A percentile compares a stretch with the other conserved stretches of the same genome.
phyloP scores from a whole-genome alignment of 176 grass and related monocot species.

The Raddia guianensis region DNA sequence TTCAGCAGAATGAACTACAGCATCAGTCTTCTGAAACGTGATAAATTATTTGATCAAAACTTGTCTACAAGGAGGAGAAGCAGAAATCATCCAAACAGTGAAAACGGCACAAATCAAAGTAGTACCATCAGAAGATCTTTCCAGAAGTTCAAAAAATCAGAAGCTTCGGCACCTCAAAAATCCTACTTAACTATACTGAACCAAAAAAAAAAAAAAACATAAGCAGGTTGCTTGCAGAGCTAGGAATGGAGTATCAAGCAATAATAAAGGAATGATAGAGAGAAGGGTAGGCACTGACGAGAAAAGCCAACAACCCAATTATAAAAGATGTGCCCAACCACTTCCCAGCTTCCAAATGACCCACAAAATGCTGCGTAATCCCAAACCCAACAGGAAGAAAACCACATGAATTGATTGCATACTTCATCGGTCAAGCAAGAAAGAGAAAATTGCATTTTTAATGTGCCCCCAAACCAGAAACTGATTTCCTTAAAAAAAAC shows the following conservation, averaged over 20 bases:
- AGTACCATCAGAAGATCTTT: slow-evolving; percentile 6
- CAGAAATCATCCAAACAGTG: not conserved
- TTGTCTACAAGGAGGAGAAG: not conserved
- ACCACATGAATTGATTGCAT: slow-evolving; percentile 38
- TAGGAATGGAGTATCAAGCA: slow-evolving; percentile 36
- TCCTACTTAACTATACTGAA: not conserved
- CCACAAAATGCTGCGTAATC: slow-evolving; percentile 43
- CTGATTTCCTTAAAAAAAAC: not conserved
- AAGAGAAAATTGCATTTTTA: not conserved
- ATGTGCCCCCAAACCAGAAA: not conserved
- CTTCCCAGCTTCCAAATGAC: slow-evolving; percentile 33
- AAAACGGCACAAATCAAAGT: slow-evolving; percentile 4
- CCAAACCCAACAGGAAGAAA: slow-evolving; percentile 32
- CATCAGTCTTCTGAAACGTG: slow-evolving; percentile 7
- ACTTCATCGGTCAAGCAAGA: slow-evolving; percentile 5
- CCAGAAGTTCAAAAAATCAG: not conserved
- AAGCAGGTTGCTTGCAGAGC: slow-evolving; percentile 42
- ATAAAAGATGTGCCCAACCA: slow-evolving; percentile 53
- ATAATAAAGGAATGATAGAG: slow-evolving; percentile 44
- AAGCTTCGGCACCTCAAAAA: slow-evolving; percentile 14
- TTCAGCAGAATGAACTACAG: not conserved
- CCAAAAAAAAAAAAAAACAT: not conserved
- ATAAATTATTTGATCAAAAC: slow-evolving; percentile 15
- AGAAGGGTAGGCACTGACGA: slow-evolving; percentile 42
- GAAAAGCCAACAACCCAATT: slow-evolving; percentile 56